Conservation (phyloP, 176 grass and related monocot species). For the Lolium multiflorum region DNA sequence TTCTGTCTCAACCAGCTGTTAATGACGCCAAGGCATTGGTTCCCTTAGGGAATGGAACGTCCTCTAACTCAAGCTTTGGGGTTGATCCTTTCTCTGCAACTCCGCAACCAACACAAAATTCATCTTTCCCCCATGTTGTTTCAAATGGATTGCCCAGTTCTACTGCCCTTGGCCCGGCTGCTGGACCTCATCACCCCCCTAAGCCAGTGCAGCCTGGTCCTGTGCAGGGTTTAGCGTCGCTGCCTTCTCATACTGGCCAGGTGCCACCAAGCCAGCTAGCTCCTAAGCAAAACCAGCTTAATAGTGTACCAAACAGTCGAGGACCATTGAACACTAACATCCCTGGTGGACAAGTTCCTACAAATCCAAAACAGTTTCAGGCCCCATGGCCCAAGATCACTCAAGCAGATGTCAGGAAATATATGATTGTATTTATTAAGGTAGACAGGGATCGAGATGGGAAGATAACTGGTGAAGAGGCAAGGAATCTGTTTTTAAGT, state of each 20-base stretch:
- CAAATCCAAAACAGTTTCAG: slow-evolving; percentile 56
- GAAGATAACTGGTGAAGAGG: slow-evolving; percentile 93
- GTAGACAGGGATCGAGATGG: slow-evolving; percentile 98
- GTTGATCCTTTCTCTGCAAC: slow-evolving; percentile 52
- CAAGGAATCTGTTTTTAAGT: slow-evolving; percentile 97
- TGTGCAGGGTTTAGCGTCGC: slow-evolving; percentile 41
- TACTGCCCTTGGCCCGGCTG: slow-evolving; percentile 39
- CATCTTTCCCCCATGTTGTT: slow-evolving; percentile 48
- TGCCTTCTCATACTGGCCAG: slow-evolving; percentile 54
- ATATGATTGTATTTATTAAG: slow-evolving; percentile 90
- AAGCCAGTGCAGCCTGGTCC: slow-evolving; percentile 52
- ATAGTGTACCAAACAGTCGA: slow-evolving; percentile 50
- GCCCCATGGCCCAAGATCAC: slow-evolving; percentile 91
- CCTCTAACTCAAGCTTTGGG: slow-evolving; percentile 63
- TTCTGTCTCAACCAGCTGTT: slow-evolving; percentile 50
- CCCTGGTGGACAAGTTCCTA: slow-evolving; percentile 56
- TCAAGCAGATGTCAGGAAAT: slow-evolving; percentile 90
- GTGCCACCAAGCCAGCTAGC: slow-evolving; percentile 51
- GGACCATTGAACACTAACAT: slow-evolving; percentile 45
- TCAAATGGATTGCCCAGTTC: slow-evolving; percentile 50
- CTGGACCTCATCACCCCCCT: slow-evolving; percentile 57
- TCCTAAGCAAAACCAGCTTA: slow-evolving; percentile 52
- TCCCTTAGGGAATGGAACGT: slow-evolving; percentile 67
- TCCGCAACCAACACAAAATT: slow-evolving; percentile 55
- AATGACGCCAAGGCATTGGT: slow-evolving; percentile 68